These are phyloP conservation scores for Chaetothyriales sp. DNA, from an alignment of 2,329 filamentous ascomycete genomes.

Conservation along the genomic window DNA sequence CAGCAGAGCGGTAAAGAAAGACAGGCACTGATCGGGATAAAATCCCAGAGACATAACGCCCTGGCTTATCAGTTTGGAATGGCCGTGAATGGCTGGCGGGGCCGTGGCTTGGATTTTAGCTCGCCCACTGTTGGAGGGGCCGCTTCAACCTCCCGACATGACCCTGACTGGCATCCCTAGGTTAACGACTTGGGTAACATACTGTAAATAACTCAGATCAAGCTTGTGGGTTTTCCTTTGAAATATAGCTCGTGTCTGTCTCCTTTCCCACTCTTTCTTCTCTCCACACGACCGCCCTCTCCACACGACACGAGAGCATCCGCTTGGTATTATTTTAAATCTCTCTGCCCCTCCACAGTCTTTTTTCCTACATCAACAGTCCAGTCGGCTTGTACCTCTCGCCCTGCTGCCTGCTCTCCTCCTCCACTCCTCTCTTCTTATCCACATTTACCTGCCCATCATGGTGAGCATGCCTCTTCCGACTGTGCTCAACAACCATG, in stretches of 20 bases:
- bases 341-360: neutral
- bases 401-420: neutral
- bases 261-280: neutral
- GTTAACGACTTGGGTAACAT: neutral
- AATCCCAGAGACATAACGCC: neutral
- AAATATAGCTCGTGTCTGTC: neutral
- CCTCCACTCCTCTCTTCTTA: slow-evolving; percentile 1
- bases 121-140: neutral
- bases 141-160: neutral
- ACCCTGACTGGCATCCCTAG: neutral
- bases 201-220: neutral
- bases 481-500: neutral
- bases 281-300: neutral
- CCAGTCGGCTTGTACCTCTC: too few species aligned
- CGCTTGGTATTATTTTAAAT: neutral
- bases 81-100: neutral
- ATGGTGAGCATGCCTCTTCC: slow-evolving; percentile 9
- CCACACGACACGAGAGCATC: neutral
- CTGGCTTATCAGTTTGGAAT: neutral
- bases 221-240: slow-evolving; percentile 1
- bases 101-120: neutral
- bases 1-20: neutral
- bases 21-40: neutral
- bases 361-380: too few species aligned
- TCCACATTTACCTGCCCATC: slow-evolving; percentile 4